Evolutionary conservation across 352 stramenopile species (phyloP), one percentile per base, ranked within the genome.

Genomic region (Globisporangium solare): DNA sequence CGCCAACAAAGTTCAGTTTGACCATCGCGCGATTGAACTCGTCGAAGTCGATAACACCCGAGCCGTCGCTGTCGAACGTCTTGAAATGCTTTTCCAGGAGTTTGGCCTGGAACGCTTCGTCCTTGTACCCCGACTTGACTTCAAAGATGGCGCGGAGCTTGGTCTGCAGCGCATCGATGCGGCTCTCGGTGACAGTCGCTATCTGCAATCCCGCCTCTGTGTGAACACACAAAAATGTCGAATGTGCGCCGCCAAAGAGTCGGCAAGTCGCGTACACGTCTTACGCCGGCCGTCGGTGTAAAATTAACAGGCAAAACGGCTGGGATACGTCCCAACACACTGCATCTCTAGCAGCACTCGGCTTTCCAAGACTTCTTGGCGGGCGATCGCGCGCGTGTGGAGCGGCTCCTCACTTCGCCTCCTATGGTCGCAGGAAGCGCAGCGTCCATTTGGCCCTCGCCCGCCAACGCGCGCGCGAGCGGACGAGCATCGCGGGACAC

Each of bases 1-100:
- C 86, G 21, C 89, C 88, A 7, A 97, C 77, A 54, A 97, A 94
- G 60, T 97, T 96, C 51, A 97, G 74, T 35, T 73, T 76, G 42
- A 88, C 59, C 79, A 96, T 93, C 3, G 84, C 88, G 31, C 82
- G 78, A 47, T 73, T 83, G 55, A 96, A 97, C 64, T 97, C 87
- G 54, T 96, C 82, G 63, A 90, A 94, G 62, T 93, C 83, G 21
- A 96, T 67, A 8, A 81, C 64, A 5, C 86, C 86, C 0, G 74
- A 94, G 12, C 60, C 64, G 21, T 93, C 83, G 7, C 50, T 53
- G 58, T 96, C 88, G 50, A 96, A 96, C 27, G 55, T 70, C 18
- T 74, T 78, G 54, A 96, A 96, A 50, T 89, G 79, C 41, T 77
- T 75, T 45, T 84, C 72, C 0, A 91, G 57, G 35, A 89, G 37